A percentile compares a stretch with the other conserved stretches of the same genome.
Evolutionary conservation across 1,284 basidiomycete genomes (phyloP).

Genomic region (Marasmius tenuissimus): DNA sequence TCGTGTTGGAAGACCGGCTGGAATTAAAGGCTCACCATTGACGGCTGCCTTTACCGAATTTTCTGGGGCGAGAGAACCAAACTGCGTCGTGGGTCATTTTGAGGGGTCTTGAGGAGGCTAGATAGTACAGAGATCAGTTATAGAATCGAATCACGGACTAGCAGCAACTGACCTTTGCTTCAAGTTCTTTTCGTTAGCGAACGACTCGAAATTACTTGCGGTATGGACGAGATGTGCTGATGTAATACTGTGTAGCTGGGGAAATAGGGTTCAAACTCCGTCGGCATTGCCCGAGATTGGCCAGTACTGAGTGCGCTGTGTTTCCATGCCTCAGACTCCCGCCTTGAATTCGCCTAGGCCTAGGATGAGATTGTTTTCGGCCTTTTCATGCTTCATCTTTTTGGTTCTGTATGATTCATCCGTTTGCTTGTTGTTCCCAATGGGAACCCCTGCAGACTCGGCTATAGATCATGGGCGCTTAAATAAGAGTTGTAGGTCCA

Average conservation of each 20-base stretch:
- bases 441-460: too few species aligned
- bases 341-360: not conserved
- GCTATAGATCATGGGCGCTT: too few species aligned
- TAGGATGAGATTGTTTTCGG: not conserved
- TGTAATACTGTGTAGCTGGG: conserved; percentile 34
- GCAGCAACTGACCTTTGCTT: not conserved
- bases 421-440: too few species aligned
- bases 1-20: not conserved
- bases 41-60: conserved; percentile 93
- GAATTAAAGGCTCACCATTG: conserved; percentile 68
- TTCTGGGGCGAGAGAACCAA: conserved; percentile 93
- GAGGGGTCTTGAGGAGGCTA: conserved; percentile 17
- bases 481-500: too few species aligned
- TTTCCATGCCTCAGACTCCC: not conserved
- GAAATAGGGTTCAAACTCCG: conserved; percentile 22
- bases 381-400: too few species aligned
- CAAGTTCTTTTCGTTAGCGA: not conserved
- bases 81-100: conserved; percentile 91
- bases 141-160: not conserved
- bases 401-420: too few species aligned
- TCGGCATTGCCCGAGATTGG: not conserved
- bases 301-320: not conserved
- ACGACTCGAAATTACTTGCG: not conserved
- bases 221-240: not conserved
- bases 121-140: not conserved